phyloP scores from a whole-genome alignment of 2,329 filamentous ascomycete species.

The Neodidymelliopsis sp. region DNA sequence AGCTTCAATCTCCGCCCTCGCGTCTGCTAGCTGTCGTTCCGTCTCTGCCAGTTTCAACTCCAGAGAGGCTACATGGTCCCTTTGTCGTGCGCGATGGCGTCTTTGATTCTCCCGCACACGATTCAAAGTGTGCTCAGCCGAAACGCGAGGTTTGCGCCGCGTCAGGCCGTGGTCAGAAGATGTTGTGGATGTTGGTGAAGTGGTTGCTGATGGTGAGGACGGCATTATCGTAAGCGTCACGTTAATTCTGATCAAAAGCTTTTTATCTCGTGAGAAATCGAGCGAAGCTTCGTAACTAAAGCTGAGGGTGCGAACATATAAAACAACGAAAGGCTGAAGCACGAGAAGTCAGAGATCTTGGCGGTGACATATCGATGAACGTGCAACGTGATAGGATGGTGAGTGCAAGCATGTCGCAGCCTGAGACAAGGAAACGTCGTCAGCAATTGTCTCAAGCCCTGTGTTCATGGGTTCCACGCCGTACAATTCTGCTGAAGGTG shows the following conservation, averaged over 20 bases:
- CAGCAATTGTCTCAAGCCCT: no score
- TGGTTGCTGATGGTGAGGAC: not conserved
- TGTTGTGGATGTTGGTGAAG: conserved; percentile 21
- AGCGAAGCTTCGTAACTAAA: not conserved
- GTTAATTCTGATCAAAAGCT: not conserved
- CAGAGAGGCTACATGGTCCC: conserved; percentile 51
- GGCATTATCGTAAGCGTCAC: conserved; percentile 9
- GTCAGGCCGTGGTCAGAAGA: conserved; percentile 17
- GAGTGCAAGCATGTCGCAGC: no score
- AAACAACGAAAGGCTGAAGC: conserved; percentile 18
- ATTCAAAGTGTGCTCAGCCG: conserved; percentile 47
- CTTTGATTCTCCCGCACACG: conserved; percentile 62
- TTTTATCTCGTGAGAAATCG: not conserved
- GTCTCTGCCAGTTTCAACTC: conserved; percentile 46
- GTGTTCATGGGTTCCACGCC: no score
- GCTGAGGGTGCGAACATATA: not conserved
- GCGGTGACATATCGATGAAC: conserved; percentile 42
- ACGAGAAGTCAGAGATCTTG: conserved; percentile 28
- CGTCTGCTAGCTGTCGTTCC: conserved; percentile 35
- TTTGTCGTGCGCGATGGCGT: conserved; percentile 57
- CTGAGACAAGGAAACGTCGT: no score
- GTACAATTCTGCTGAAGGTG: no score
- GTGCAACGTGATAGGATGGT: conserved; percentile 39
- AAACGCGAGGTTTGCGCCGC: conserved; percentile 32
- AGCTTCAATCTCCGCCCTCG: conserved; percentile 36